Evolutionary conservation across 257 asterid species (phyloP).

Genomic region (Ajuga chamaepitys): DNA sequence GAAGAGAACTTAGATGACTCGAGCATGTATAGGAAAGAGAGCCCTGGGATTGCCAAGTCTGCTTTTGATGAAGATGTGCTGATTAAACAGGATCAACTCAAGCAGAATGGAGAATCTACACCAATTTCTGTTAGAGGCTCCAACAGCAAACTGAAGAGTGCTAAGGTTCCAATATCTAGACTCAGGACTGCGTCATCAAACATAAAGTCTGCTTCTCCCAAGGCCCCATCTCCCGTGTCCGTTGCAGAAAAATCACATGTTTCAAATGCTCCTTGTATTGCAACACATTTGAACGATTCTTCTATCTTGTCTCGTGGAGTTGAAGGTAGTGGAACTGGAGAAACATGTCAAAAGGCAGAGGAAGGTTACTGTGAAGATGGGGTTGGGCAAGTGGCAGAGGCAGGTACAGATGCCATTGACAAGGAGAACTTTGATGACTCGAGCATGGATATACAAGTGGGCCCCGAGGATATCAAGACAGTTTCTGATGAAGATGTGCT

Average conservation of each 20-base stretch:
- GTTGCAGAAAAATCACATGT: constrained; percentile 21
- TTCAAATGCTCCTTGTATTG: constrained; percentile 12
- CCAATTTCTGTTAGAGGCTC: constrained; percentile 41
- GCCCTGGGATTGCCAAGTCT: neutral
- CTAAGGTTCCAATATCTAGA: constrained; percentile 35
- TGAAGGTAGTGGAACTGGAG: constrained; percentile 20
- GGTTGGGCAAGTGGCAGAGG: constrained; percentile 22
- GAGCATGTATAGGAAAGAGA: constrained; percentile 4
- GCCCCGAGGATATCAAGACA: constrained; percentile 9
- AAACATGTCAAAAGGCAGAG: constrained; percentile 19
- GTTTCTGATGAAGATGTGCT: constrained; percentile 14
- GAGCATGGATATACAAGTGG: neutral
- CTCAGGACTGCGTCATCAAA: constrained; percentile 15
- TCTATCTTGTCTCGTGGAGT: constrained; percentile 28
- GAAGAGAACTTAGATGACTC: constrained; percentile 14
- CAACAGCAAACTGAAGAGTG: constrained; percentile 45
- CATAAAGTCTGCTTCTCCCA: constrained; percentile 10
- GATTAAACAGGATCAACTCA: no score
- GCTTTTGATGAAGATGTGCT: no score
- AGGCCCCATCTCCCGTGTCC: constrained; percentile 16
- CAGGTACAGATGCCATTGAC: neutral
- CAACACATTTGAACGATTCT: constrained; percentile 18
- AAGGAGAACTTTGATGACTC: no score
- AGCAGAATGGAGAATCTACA: constrained; percentile 30
- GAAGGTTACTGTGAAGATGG: constrained; percentile 24